Evolutionary conservation across 1,139 yeast species (phyloP).

Genomic region (Geotrichum aggregatum): DNA sequence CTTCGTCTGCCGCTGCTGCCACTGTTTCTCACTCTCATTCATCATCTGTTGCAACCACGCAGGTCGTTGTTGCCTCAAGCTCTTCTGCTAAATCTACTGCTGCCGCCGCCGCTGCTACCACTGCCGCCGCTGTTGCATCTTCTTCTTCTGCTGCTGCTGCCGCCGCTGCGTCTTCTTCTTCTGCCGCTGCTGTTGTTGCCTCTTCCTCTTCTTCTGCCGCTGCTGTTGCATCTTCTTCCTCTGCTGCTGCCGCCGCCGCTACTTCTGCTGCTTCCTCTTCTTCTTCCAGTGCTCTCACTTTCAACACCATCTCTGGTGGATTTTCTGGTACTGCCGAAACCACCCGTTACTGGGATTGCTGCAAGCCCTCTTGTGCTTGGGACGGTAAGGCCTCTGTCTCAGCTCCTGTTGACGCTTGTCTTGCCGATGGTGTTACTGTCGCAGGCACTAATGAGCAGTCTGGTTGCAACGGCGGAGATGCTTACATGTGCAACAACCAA

Average conservation of each 20-base stretch:
- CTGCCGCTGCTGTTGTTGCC: neutral
- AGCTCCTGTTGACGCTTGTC: slow-evolving; percentile 22
- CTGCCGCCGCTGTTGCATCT: neutral
- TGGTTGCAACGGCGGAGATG: slow-evolving; percentile 24
- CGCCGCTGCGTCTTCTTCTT: neutral
- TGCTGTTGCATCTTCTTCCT: neutral
- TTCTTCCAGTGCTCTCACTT: neutral
- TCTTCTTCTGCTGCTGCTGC: neutral
- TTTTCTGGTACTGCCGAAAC: slow-evolving; percentile 22
- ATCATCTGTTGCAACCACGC: neutral
- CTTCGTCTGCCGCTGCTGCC: no score
- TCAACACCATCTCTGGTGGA: slow-evolving; percentile 21
- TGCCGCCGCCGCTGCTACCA: neutral
- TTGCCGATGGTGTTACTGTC: slow-evolving; percentile 21
- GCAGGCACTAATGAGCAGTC: slow-evolving; percentile 16
- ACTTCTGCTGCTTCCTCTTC: neutral
- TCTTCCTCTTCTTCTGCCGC: neutral
- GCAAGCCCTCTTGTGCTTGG: slow-evolving; percentile 26
- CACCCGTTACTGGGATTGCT: slow-evolving; percentile 26
- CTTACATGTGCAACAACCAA: slow-evolving; percentile 25
- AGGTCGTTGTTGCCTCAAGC: neutral
- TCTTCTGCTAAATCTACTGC: neutral
- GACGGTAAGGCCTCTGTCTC: slow-evolving; percentile 22
- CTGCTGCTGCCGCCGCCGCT: neutral
- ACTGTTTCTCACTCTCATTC: neutral